Conservation (phyloP, 2,329 filamentous ascomycete species). For the Epichloe sibirici region DNA sequence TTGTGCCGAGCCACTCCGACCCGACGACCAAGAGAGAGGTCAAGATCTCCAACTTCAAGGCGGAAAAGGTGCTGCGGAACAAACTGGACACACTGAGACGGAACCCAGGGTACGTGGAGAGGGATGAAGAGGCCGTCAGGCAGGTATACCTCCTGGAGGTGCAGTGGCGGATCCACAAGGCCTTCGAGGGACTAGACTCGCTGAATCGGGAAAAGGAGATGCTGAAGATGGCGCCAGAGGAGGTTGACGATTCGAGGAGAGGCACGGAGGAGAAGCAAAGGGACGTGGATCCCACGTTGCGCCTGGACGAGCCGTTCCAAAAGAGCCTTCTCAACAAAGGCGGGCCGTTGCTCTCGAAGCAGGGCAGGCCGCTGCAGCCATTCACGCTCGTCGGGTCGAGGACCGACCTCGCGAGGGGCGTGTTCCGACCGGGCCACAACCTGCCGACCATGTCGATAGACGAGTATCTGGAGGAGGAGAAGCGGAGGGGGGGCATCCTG, state of each 20-base stretch:
- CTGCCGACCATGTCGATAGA: constrained; percentile 96
- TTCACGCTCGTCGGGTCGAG: constrained; percentile 77
- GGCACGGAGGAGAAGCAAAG: constrained; percentile 21
- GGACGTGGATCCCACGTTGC: constrained; percentile 43
- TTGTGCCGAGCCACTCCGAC: constrained; percentile 44
- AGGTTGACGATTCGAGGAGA: constrained; percentile 26
- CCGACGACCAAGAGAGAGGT: constrained; percentile 60
- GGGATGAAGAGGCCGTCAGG: constrained; percentile 76
- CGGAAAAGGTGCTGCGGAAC: constrained; percentile 74
- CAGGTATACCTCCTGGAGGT: constrained; percentile 68
- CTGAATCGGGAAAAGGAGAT: constrained; percentile 77
- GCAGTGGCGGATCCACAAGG: constrained; percentile 59
- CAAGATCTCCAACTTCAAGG: constrained; percentile 75
- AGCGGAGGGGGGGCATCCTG: constrained; percentile 71
- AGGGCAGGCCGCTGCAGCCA: constrained; percentile 78
- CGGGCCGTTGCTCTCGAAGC: constrained; percentile 64
- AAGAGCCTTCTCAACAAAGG: constrained; percentile 32
- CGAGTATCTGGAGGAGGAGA: constrained; percentile 91
- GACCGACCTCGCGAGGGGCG: constrained; percentile 61
- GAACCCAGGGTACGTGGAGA: constrained; percentile 39
- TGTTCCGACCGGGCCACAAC: constrained; percentile 86
- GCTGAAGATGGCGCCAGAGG: constrained; percentile 57
- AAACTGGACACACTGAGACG: constrained; percentile 53
- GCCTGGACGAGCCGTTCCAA: constrained; percentile 54
- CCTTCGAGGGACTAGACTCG: constrained; percentile 80